phyloP scores from a whole-genome alignment of 1,284 basidiomycete species.

The Cryptococcus wingfieldii region DNA sequence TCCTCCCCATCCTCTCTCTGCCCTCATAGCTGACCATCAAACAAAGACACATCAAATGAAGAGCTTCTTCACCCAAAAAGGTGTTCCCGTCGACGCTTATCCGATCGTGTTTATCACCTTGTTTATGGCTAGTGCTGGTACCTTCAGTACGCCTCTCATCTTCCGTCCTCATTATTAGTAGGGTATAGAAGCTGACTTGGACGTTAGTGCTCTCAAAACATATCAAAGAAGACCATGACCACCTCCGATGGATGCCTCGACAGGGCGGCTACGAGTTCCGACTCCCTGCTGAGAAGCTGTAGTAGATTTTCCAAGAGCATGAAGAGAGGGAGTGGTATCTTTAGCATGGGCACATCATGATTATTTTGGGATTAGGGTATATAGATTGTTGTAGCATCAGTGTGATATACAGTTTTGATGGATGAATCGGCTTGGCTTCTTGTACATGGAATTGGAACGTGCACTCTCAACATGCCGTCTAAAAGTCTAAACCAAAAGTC shows the following conservation, averaged over 20 bases:
- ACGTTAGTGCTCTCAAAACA: slow-evolving; percentile 8
- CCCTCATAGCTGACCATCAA: too few relatives aligned
- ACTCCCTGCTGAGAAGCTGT: slow-evolving; percentile 5
- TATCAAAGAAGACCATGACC: slow-evolving; percentile 19
- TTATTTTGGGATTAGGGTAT: too few relatives aligned
- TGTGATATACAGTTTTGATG: too few relatives aligned
- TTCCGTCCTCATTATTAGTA: not conserved
- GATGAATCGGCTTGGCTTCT: too few relatives aligned
- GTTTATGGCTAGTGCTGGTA: slow-evolving; percentile 16
- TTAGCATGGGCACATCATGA: too few relatives aligned
- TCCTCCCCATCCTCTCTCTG: too few relatives aligned
- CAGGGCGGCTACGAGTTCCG: slow-evolving; percentile 13
- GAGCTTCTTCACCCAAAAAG: slow-evolving; percentile 15
- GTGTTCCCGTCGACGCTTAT: slow-evolving; percentile 23
- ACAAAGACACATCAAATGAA: too few relatives aligned
- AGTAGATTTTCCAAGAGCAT: not conserved
- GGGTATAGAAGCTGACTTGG: not conserved
- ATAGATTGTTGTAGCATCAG: too few relatives aligned
- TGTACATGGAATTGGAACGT: too few relatives aligned
- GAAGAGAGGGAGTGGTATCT: too few relatives aligned
- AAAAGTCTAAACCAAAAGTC: too few relatives aligned
- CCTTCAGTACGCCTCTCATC: slow-evolving; percentile 9
- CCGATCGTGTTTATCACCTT: slow-evolving; percentile 21
- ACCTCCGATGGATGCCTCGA: slow-evolving; percentile 13
- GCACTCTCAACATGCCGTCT: too few relatives aligned